Percentiles rank a stretch among this genome's conserved stretches.
Conservation (phyloP, 2,329 filamentous ascomycete species). For the Pseudofabraea citricarpa region DNA sequence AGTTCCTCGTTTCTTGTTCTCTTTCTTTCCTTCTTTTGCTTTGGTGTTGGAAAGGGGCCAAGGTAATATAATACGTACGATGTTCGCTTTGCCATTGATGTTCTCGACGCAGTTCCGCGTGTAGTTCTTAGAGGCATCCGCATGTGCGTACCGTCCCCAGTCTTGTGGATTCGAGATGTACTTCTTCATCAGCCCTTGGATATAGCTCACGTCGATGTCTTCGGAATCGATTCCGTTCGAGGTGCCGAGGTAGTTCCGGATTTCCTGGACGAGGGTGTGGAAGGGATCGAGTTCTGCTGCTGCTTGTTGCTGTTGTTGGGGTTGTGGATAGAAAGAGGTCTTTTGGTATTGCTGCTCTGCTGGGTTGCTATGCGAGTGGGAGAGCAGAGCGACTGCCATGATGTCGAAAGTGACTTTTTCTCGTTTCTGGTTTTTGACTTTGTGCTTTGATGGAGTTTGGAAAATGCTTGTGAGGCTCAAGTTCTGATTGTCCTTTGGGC, state of each 20-base stretch:
- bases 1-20: background rate
- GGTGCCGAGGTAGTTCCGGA: background rate
- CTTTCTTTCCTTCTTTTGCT: background rate
- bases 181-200: background rate
- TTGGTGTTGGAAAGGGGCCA: background rate
- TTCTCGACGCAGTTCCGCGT: constrained; percentile 76
- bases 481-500: background rate
- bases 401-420: too few species aligned
- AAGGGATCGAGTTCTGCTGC: background rate
- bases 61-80: constrained; percentile 63
- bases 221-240: background rate
- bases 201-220: background rate
- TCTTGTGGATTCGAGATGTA: constrained; percentile 31
- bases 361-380: background rate
- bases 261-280: background rate
- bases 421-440: too few species aligned
- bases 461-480: background rate
- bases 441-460: background rate
- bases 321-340: background rate
- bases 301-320: background rate
- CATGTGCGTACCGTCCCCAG: constrained; percentile 72
- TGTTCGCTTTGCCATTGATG: constrained; percentile 51
- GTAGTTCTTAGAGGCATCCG: constrained; percentile 64
- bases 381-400: background rate
- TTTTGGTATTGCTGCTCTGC: background rate